A percentile compares a stretch with the other conserved stretches of the same genome.
Evolutionary conservation across 805 yeast genomes (phyloP).

Genomic region (Candida multigemmis): DNA sequence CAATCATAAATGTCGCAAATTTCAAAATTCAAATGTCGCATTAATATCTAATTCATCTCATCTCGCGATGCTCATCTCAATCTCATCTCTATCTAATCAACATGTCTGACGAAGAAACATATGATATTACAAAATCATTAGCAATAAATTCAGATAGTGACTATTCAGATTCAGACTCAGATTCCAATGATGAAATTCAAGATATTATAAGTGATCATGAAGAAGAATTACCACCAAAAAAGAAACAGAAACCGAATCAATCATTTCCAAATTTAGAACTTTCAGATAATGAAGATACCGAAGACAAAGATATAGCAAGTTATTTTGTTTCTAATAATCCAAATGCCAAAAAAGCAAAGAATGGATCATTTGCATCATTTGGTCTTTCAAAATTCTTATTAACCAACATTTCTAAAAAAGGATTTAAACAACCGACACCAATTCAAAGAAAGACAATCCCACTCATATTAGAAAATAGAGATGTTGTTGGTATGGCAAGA

Average conservation of each 20-base stretch:
- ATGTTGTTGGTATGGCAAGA: constrained; percentile 98
- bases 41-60: too few species aligned
- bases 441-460: constrained; percentile 96
- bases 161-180: constrained; percentile 10
- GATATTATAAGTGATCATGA: constrained; percentile 49
- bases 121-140: constrained; percentile 56
- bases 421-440: constrained; percentile 94
- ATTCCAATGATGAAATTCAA: constrained; percentile 29
- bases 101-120: constrained; percentile 41
- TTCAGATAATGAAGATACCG: constrained; percentile 37
- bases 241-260: constrained; percentile 15
- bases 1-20: too few species aligned
- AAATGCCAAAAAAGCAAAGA: constrained; percentile 50
- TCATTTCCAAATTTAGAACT: constrained; percentile 45
- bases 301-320: constrained; percentile 16
- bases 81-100: too few species aligned
- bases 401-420: constrained; percentile 68
- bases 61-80: too few species aligned
- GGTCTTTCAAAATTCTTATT: constrained; percentile 72
- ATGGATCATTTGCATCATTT: constrained; percentile 82
- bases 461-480: constrained; percentile 73
- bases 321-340: constrained; percentile 34
- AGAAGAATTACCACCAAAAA: constrained; percentile 29
- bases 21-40: too few species aligned
- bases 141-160: constrained; percentile 36